Evolutionary conservation across 768 basidiomycete species (phyloP), one percentile per base, ranked within the genome.

Genomic region (Tricholoma bakamatsutake): DNA sequence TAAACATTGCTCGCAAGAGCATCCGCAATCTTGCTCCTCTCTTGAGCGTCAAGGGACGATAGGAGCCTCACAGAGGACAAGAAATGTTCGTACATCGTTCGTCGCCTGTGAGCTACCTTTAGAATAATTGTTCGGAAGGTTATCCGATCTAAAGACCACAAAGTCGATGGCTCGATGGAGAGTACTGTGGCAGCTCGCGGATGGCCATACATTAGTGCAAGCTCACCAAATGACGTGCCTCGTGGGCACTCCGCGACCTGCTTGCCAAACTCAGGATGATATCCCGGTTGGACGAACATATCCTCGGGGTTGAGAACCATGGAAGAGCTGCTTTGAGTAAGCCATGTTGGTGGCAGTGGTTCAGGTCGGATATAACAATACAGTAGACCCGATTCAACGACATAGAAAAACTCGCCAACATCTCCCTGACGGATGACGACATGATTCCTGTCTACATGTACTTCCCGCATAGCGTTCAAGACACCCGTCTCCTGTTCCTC

Each of bases 71-170:
- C 95, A 7, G 88, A 90, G n/a, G 85, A 83, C 54, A 99, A 76
- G 80, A 99, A 99, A 34, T 87, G 82, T 69, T 99, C 97, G 69
- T 98, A 98, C 88, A 97, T 95, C 62, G 90, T 90, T 52, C 96
- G 79, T 62, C 93, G 85, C 55, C 89, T 80, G 62, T 94, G 88
- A 33, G 93, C 93, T 52, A 92, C 87, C 70, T 94, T 94, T 58
- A 98, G 80, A 52, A 99, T 89, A 72, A 99, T 98, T 5, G 93
- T 97, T 46, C 97, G 85, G 86, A 98, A 99, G 3, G 95, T 98
- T 63, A 95, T 93, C 55, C 97, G 88, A 74, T 99, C 97, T 61
- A 99, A 79, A 9, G 90, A 87, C 97, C 97, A 99, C 27, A 98
- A 77, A 8, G 88, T 93, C 24, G 85, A 90, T 1, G 82, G 75